These are phyloP conservation scores for Juncus inflexus DNA, from an alignment of 176 grass and related monocot species.

Conservation along the genomic window DNA sequence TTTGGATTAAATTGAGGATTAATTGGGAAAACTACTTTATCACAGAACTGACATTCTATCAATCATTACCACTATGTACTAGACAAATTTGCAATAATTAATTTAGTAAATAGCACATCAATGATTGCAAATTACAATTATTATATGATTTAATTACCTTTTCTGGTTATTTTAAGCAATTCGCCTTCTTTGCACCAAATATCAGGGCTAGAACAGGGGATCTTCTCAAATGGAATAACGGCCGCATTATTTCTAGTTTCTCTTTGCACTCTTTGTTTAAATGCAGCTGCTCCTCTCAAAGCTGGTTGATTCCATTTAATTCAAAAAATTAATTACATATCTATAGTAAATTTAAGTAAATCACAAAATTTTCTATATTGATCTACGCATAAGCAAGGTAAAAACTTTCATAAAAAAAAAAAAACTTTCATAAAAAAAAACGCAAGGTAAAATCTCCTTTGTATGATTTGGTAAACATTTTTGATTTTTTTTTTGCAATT, in stretches of 20 bases:
- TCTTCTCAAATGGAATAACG: constrained; percentile 79
- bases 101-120: no score
- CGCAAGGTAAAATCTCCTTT: neutral
- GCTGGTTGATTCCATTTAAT: constrained; percentile 36
- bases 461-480: neutral
- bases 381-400: no score
- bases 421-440: neutral
- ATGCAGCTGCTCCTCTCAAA: constrained; percentile 68
- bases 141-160: constrained; percentile 40
- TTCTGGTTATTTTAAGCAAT: constrained; percentile 73
- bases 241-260: constrained; percentile 65
- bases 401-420: neutral
- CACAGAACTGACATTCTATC: no score
- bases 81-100: no score
- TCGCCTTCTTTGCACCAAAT: constrained; percentile 99
- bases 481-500: neutral
- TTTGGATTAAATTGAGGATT: neutral
- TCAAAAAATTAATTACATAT: neutral
- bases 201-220: constrained; percentile 59
- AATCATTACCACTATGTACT: no score
- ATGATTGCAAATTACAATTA: no score
- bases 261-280: constrained; percentile 67
- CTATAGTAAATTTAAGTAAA: neutral
- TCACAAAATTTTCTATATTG: no score
- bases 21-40: no score